A percentile compares a stretch with the other conserved stretches of the same genome.
Evolutionary conservation across 2,329 filamentous ascomycete species (phyloP).

Genomic region (Zalaria sp.): DNA sequence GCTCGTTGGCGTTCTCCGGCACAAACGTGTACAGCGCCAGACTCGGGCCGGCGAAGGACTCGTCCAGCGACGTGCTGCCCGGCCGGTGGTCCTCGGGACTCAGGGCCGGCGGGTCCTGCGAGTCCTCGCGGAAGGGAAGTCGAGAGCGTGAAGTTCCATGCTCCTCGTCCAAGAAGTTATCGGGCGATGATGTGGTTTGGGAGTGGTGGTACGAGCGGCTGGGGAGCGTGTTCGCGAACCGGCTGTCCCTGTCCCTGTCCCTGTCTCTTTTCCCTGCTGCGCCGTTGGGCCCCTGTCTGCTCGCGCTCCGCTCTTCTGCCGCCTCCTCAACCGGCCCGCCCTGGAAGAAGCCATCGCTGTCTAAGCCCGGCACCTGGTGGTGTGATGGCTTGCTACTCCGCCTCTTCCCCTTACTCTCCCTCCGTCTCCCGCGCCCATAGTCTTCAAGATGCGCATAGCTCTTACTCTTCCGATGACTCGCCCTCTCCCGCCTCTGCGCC

Average conservation of each 20-base stretch:
- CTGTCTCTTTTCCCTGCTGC: no score
- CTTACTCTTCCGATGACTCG: conserved; percentile 20
- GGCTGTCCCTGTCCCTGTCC: neutral
- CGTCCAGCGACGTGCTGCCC: conserved; percentile 54
- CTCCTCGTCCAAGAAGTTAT: no score
- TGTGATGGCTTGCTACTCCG: neutral
- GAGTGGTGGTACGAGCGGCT: conserved; percentile 19
- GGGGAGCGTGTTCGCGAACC: conserved; percentile 15
- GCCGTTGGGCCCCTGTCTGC: no score
- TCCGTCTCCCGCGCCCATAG: conserved; percentile 30
- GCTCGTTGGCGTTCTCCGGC: conserved; percentile 90
- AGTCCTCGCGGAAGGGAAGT: conserved; percentile 50
- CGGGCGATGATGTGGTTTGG: no score
- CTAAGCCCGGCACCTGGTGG: conserved; percentile 3
- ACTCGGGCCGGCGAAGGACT: conserved; percentile 94
- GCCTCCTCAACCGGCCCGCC: neutral
- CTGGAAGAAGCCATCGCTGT: conserved; percentile 4
- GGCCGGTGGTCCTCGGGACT: conserved; percentile 5
- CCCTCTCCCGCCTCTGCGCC: conserved; percentile 7
- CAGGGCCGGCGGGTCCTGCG: conserved; percentile 2
- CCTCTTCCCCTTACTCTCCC: neutral
- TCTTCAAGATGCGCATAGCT: conserved; percentile 96
- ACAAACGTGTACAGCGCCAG: conserved; percentile 92
- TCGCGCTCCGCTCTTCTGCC: neutral
- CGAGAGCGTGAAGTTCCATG: no score